Conservation (phyloP, 768 basidiomycete genomes). For the Kockovaella imperatae region DNA sequence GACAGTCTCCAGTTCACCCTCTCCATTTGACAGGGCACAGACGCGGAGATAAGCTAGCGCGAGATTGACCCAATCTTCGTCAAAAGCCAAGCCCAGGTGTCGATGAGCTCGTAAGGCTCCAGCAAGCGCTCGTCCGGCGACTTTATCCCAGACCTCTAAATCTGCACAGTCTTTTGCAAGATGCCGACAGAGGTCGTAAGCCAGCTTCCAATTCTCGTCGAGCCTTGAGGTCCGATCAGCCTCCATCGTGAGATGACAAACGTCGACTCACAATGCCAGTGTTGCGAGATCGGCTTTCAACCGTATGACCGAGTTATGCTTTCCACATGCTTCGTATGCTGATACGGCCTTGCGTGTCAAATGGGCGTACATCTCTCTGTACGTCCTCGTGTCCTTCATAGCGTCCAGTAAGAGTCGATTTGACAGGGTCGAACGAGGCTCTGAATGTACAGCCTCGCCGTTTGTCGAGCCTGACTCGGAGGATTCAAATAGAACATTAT, state of each 20-base stretch:
- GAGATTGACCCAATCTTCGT: constrained; percentile 73
- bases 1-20: too few species aligned
- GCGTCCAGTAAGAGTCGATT: constrained; percentile 58
- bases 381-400: constrained; percentile 54
- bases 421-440: constrained; percentile 50
- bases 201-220: constrained; percentile 18
- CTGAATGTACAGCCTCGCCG: constrained; percentile 8
- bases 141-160: constrained; percentile 22
- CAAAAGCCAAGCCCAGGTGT: constrained; percentile 53
- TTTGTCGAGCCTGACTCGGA: constrained; percentile 23
- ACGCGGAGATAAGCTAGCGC: constrained; percentile 69
- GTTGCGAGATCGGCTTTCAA: constrained; percentile 79
- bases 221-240: constrained; percentile 8
- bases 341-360: constrained; percentile 77
- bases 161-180: constrained; percentile 27
- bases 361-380: constrained; percentile 68
- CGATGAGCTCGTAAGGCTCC: constrained; percentile 63
- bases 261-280: constrained; percentile 68
- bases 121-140: constrained; percentile 67
- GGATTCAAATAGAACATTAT: constrained; percentile 34
- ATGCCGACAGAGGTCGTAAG: constrained; percentile 24
- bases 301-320: constrained; percentile 76
- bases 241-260: neutral
- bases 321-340: constrained; percentile 70
- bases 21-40: too few species aligned